Conservation (phyloP, 1,284 basidiomycete genomes). For the Pyrrhoderma lamaoense region DNA sequence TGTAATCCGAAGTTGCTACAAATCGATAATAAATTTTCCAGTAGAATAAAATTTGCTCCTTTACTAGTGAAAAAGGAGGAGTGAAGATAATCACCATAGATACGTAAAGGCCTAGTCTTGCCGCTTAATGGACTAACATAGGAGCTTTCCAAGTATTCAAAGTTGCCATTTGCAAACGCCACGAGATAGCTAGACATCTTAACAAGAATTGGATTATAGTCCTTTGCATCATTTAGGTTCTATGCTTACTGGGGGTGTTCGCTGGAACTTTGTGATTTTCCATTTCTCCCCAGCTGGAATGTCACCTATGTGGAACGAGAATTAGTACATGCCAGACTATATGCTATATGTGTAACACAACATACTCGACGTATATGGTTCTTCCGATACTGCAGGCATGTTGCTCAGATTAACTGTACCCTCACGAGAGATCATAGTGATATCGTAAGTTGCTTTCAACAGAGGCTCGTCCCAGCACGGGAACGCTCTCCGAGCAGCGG, state of each 20-base stretch:
- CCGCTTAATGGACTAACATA: constrained; percentile 81
- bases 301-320: background rate
- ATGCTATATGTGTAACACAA: background rate
- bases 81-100: constrained; percentile 65
- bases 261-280: constrained; percentile 78
- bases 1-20: constrained; percentile 77
- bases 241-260: constrained; percentile 48
- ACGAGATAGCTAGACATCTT: constrained; percentile 88
- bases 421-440: constrained; percentile 81
- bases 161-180: constrained; percentile 85
- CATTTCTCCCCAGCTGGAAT: constrained; percentile 41
- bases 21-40: background rate
- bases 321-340: background rate
- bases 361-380: constrained; percentile 28
- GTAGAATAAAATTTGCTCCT: too few species aligned
- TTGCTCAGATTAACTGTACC: constrained; percentile 79
- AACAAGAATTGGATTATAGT: background rate
- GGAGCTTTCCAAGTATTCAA: constrained; percentile 66
- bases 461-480: constrained; percentile 93
- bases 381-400: constrained; percentile 68
- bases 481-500: constrained; percentile 76
- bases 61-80: background rate
- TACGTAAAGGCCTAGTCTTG: constrained; percentile 74
- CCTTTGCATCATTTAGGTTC: background rate
- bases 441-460: constrained; percentile 80